phyloP scores from a whole-genome alignment of 2,329 filamentous ascomycete species.

The Penicillium freii region DNA sequence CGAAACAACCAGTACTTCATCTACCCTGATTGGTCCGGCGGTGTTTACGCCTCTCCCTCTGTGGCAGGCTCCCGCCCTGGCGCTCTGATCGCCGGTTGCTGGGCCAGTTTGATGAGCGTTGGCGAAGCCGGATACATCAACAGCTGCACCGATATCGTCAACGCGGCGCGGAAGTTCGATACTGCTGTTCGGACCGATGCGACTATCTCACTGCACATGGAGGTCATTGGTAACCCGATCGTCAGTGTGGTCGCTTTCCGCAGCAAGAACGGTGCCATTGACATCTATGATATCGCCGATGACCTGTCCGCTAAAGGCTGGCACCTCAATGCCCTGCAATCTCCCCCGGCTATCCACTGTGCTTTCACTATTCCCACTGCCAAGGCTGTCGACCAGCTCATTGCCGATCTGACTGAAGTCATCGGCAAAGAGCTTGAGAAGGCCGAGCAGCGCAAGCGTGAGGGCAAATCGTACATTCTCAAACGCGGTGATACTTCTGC shows the following conservation, averaged over 20 bases:
- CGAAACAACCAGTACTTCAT: conserved; percentile 96
- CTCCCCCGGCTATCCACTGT: conserved; percentile 86
- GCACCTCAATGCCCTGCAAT: conserved; percentile 94
- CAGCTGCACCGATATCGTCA: conserved; percentile 83
- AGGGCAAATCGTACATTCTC: conserved; percentile 55
- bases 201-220: conserved; percentile 67
- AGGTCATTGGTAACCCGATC: conserved; percentile 78
- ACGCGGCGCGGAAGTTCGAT: conserved; percentile 77
- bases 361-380: conserved; percentile 87
- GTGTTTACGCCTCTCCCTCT: conserved; percentile 90
- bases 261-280: conserved; percentile 65
- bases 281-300: conserved; percentile 94
- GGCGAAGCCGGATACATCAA: conserved; percentile 86
- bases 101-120: conserved; percentile 84
- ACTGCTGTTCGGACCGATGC: conserved; percentile 69
- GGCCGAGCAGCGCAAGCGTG: conserved; percentile 64
- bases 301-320: conserved; percentile 80
- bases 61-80: conserved; percentile 90
- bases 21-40: conserved; percentile 89
- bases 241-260: conserved; percentile 89
- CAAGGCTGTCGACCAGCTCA: conserved; percentile 74
- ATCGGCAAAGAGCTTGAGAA: conserved; percentile 71
- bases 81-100: conserved; percentile 91
- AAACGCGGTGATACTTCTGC: conserved; percentile 72
- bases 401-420: conserved; percentile 64